Base-by-base conservation (phyloP, 208 protist genomes). In the Porcisia deanei region DNA sequence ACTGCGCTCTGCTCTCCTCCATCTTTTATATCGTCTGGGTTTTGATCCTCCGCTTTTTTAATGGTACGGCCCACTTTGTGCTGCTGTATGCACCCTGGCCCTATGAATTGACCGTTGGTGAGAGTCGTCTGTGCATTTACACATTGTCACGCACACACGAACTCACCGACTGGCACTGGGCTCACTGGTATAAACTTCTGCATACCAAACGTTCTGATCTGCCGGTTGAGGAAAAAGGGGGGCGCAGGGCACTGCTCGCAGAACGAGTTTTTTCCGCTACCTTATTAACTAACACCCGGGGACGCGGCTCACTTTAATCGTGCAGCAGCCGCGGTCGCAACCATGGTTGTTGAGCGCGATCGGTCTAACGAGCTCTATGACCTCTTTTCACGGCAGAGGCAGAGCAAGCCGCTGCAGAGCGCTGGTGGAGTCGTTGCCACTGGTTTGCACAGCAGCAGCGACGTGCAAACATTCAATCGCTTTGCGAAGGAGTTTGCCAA, bases 401-500 rank as follows among this genome's bases (percentile, higher is more conserved):
- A 74, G 73, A 75, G 60, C 53, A 72, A 60, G 12, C 68, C 68
- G 10, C 53, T 22, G 39, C 67, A 1, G 52, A 25, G 49, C 14
- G n/a, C 49, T 30, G 53, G 65, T 0, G 55, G 58, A 8, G 73
- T 57, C 2, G 68, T 78, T 3, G 64, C 73, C 49, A 69, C 72
- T 14, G 73, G 73, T 18, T 75, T 93, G 47, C 91, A 86, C 69
- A 94, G 89, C 66, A 95, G 83, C 45, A 83, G 55, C 61, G 93
- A 97, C 41, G 85, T 94, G 49, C 86, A 91, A 47, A 88, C 87
- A 1, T 97, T 97, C 75, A 93, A 94, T 71, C 78, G 86, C 25
- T 94, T 87, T 74, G 94, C 94, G 4, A 88, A 96, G 71, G 86
- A 86, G 52, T 93, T 97, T 63, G 84, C 94, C 14, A 81, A 76